These are phyloP conservation scores for Pseudogymnoascus sp. DNA, from an alignment of 2,329 filamentous ascomycete genomes.

Conservation along the genomic window DNA sequence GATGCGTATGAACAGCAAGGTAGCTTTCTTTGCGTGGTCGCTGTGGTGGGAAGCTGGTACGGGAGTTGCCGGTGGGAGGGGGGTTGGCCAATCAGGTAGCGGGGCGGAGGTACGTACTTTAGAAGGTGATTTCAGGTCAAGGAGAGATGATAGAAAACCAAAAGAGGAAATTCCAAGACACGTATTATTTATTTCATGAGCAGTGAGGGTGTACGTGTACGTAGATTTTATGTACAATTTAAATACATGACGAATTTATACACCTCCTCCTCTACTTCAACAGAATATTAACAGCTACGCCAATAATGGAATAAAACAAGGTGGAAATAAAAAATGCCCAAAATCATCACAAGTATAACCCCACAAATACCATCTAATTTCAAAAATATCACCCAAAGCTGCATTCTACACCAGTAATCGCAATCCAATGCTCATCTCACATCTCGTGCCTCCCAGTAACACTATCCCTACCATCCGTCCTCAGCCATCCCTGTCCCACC, in stretches of 20 bases:
- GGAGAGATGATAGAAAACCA: background rate
- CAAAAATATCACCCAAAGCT: background rate
- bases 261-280: background rate
- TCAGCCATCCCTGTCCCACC: background rate
- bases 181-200: background rate
- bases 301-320: background rate
- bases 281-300: background rate
- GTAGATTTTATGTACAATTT: background rate
- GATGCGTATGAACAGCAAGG: conserved; percentile 2
- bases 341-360: background rate
- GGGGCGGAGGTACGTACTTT: background rate
- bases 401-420: background rate
- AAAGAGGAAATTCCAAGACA: background rate
- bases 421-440: background rate
- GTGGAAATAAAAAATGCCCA: background rate
- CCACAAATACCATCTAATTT: background rate
- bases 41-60: background rate
- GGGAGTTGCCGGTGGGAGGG: conserved; percentile 1
- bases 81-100: background rate
- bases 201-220: background rate
- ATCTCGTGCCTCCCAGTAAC: background rate
- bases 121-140: background rate
- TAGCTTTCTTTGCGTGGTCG: background rate
- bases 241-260: background rate
- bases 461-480: background rate